Evolutionary conservation across 257 asterid genomes (phyloP).

Genomic region (Fraxinus americana): DNA sequence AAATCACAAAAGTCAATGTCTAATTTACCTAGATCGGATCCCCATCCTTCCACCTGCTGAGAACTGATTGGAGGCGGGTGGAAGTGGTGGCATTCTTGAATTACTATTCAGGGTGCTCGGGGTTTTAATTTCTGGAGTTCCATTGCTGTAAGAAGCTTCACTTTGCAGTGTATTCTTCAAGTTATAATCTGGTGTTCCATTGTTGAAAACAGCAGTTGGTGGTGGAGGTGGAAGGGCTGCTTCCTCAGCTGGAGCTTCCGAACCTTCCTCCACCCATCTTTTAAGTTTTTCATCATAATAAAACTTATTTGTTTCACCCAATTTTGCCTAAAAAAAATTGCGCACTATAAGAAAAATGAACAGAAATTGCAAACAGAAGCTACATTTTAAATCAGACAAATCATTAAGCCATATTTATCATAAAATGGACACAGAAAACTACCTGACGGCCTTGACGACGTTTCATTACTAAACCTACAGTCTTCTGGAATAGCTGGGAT

Average conservation of each 20-base stretch:
- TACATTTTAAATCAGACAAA: neutral
- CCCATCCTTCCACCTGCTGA: slow-evolving; percentile 83
- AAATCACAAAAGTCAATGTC: slow-evolving; percentile 3
- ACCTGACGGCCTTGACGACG: slow-evolving; percentile 59
- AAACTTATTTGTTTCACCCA: slow-evolving; percentile 86
- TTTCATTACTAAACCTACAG: slow-evolving; percentile 57
- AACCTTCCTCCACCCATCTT: slow-evolving; percentile 99
- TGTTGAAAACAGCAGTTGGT: slow-evolving; percentile 60
- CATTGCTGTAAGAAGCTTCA: slow-evolving; percentile 53
- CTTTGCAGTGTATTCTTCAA: slow-evolving; percentile 61
- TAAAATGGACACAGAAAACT: slow-evolving; percentile 8
- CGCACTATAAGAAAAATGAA: slow-evolving; percentile 14
- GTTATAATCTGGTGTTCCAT: slow-evolving; percentile 75
- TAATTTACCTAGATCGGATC: slow-evolving; percentile 75
- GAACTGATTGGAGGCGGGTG: slow-evolving; percentile 83
- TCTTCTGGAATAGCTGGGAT: slow-evolving; percentile 58
- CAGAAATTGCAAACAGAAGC: neutral
- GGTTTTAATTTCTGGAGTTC: slow-evolving; percentile 61
- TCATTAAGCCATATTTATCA: neutral
- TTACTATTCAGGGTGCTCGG: slow-evolving; percentile 50
- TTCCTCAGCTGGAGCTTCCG: slow-evolving; percentile 67
- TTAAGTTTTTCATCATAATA: slow-evolving; percentile 83
- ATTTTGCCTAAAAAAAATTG: slow-evolving; percentile 62
- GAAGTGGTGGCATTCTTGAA: slow-evolving; percentile 91
- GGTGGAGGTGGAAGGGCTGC: slow-evolving; percentile 84